phyloP scores from a whole-genome alignment of 2,329 filamentous ascomycete species.

The Ustulina deusta region DNA sequence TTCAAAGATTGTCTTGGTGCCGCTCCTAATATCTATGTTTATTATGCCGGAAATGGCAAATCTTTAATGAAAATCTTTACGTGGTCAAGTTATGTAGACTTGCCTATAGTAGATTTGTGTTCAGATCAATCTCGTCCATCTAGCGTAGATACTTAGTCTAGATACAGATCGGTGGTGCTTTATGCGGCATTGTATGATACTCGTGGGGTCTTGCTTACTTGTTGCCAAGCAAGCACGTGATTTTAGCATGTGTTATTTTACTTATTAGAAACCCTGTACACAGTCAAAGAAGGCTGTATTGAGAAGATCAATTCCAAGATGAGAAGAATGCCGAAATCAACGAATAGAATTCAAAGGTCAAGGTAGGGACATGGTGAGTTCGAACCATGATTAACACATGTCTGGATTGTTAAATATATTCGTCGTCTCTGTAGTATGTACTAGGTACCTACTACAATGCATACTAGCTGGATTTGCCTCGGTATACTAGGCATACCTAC shows the following conservation, averaged over 20 bases:
- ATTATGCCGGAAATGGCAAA: slow-evolving; percentile 12
- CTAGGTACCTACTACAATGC: no score
- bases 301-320: not conserved
- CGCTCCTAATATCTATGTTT: not conserved
- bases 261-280: not conserved
- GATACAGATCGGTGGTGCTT: slow-evolving; percentile 19
- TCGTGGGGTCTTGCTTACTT: slow-evolving; percentile 18
- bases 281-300: not conserved
- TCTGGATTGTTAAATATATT: no score
- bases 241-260: not conserved
- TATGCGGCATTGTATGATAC: slow-evolving; percentile 10
- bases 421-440: not conserved
- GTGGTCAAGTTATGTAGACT: not conserved
- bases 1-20: not conserved
- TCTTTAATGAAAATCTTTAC: not conserved
- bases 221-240: slow-evolving; percentile 19
- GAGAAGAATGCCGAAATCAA: not conserved
- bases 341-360: not conserved
- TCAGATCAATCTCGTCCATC: not conserved
- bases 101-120: slow-evolving; percentile 5
- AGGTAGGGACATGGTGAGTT: not conserved
- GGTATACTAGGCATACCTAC: no score
- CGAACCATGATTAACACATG: not conserved
- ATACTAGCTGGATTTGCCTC: no score
- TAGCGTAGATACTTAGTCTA: not conserved